These are phyloP conservation scores for Emiliania huxleyi DNA, from an alignment of 78 protist genomes.

Conservation along the genomic window DNA sequence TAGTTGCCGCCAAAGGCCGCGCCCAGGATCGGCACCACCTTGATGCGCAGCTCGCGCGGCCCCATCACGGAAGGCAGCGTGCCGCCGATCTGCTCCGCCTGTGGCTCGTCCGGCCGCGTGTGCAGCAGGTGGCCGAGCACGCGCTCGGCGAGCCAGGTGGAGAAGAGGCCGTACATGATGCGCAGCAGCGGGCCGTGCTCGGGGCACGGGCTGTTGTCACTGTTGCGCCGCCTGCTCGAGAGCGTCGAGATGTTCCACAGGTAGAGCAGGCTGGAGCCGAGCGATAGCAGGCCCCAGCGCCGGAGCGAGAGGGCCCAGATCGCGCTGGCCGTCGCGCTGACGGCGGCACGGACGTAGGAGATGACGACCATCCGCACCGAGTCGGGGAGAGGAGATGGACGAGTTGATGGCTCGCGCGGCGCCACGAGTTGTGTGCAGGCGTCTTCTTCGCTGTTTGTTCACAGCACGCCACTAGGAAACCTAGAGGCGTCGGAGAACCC, in stretches of 20 bases:
- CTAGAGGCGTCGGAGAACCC: too few relatives aligned
- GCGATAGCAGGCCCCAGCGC: too few relatives aligned
- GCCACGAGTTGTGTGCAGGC: too few relatives aligned
- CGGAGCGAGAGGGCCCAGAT: too few relatives aligned
- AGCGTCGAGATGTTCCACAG: not conserved
- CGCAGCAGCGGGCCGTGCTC: not conserved
- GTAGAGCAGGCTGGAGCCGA: too few relatives aligned
- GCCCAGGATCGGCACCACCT: not conserved
- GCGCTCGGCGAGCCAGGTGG: not conserved
- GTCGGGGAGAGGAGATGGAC: too few relatives aligned
- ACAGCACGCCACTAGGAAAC: too few relatives aligned
- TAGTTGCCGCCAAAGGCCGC: constrained; percentile 9
- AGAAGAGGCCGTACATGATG: not conserved
- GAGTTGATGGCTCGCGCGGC: too few relatives aligned
- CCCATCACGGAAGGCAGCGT: not conserved
- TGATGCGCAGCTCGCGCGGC: not conserved
- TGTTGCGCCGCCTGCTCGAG: not conserved
- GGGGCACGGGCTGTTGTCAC: not conserved
- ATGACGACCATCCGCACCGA: too few relatives aligned
- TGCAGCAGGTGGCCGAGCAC: not conserved
- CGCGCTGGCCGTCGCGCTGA: too few relatives aligned
- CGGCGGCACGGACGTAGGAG: too few relatives aligned
- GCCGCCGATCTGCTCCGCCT: constrained; percentile 23
- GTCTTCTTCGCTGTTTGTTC: too few relatives aligned
- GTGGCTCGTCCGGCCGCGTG: not conserved